phyloP scores from a whole-genome alignment of 2,329 filamentous ascomycete genomes.

The Ophiostoma novo-ulmi region DNA sequence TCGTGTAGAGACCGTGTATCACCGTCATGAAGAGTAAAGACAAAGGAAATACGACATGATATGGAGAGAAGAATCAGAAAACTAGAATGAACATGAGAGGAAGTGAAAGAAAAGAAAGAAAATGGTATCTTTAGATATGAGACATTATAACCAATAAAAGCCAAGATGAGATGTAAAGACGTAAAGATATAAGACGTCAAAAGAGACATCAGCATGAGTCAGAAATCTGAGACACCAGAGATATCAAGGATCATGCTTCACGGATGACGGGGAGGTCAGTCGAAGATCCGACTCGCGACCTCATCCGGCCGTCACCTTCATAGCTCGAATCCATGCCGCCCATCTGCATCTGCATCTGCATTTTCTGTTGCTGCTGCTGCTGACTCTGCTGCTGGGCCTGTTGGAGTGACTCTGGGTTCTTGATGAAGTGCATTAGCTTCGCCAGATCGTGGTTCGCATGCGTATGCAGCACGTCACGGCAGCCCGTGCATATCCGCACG shows the following conservation, averaged over 20 bases:
- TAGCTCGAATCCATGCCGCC: background rate
- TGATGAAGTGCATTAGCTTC: slow-evolving; percentile 37
- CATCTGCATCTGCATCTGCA: background rate
- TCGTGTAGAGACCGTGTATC: background rate
- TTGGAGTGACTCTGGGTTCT: background rate
- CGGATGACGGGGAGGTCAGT: slow-evolving; percentile 22
- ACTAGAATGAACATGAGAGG: background rate
- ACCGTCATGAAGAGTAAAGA: background rate
- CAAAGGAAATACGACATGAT: background rate
- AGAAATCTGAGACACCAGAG: background rate
- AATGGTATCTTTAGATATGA: background rate
- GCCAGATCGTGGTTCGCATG: slow-evolving; percentile 42
- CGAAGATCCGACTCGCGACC: background rate
- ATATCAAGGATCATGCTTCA: slow-evolving; percentile 17
- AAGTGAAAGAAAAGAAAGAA: background rate
- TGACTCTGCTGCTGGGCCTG: background rate
- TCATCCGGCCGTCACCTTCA: background rate
- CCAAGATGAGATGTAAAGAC: background rate
- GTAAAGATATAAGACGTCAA: background rate
- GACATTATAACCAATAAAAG: background rate
- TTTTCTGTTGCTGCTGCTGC: background rate
- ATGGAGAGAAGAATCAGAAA: background rate
- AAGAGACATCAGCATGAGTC: background rate
- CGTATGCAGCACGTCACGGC: slow-evolving; percentile 40
- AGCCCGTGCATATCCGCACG: slow-evolving; percentile 48